Evolutionary conservation across 106 monocot species (phyloP), one percentile per base, ranked within the genome.

Genomic region (Acorus calamus): DNA sequence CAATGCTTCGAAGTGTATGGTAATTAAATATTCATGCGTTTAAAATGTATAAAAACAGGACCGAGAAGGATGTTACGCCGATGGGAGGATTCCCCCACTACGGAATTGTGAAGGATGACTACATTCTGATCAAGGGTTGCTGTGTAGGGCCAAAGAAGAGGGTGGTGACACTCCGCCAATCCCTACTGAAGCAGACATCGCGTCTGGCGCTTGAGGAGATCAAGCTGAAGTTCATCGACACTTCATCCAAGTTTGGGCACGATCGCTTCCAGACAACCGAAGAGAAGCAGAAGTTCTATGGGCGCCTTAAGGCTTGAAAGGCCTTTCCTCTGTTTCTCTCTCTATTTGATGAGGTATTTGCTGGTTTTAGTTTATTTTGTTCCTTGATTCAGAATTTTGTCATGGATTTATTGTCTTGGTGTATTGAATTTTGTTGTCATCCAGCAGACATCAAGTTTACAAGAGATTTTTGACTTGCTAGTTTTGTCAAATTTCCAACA

Each of bases 191-290:
- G 76, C 81, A 81, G 64, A 81, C 81, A 4, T 81, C 76, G 3
- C 76, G 77, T 45, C 2, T 72, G 44, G 84, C 80, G 14, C 71
- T 85, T 2, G 84, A 85, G 74, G 84, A 77, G 55, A 78, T 85
- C 67, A 85, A 80, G 74, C 70, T 85, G 45, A 85, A 85, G 64
- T 85, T 85, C 66, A 74, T 85, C 11, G 84, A 85, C 44, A 85
- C 84, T 5, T 85, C 84, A 3, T 85, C 80, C 60, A 85, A 85
- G 74, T 84, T 84, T 52, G 84, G 80, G 8, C 84, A 84, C 41
- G 6, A 0, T 7, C 8, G 6, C 52, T 28, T 28, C 28, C 28
- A 28, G 28, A 28, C 28, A 28, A 28, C 28, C 28, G 28, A 28
- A 28, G 28, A 28, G 28, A 79, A 79, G 60, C 63, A 79, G 74